These are phyloP conservation scores for Lactarius sanguifluus DNA, from an alignment of 768 basidiomycete species.

Conservation along the genomic window DNA sequence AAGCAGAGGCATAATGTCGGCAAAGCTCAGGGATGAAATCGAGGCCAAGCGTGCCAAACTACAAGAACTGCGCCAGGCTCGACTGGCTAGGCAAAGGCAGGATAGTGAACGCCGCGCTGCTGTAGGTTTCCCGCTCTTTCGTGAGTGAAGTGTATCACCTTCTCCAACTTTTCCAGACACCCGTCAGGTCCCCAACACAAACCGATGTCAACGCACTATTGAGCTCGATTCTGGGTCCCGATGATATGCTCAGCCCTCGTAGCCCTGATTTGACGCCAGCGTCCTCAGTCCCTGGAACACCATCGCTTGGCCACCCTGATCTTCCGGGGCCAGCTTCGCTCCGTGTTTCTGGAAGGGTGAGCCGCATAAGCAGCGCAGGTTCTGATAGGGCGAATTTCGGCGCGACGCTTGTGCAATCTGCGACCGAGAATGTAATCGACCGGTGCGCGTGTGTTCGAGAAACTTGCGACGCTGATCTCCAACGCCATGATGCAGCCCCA, in stretches of 20 bases:
- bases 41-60: conserved; percentile 89
- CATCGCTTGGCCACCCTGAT: conserved; percentile 44
- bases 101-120: conserved; percentile 47
- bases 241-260: conserved; percentile 47
- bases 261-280: conserved; percentile 68
- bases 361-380: conserved; percentile 67
- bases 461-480: background rate
- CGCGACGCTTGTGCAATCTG: conserved; percentile 47
- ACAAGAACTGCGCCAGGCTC: conserved; percentile 75
- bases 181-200: conserved; percentile 39
- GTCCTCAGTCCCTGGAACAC: conserved; percentile 72
- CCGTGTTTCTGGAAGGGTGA: conserved; percentile 58
- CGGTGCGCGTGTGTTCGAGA: conserved; percentile 45
- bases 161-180: conserved; percentile 12
- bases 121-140: conserved; percentile 39
- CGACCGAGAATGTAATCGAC: conserved; percentile 67
- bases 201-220: conserved; percentile 74
- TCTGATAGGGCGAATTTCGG: conserved; percentile 49
- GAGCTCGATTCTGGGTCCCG: conserved; percentile 50
- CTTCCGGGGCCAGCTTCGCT: conserved; percentile 41
- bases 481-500: conserved; percentile 42
- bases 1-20: conserved; percentile 45
- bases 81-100: conserved; percentile 64
- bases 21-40: conserved; percentile 80
- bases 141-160: conserved; percentile 31